Conservation (phyloP, 2,329 filamentous ascomycete species). For the Cladophialophora yegresii region DNA sequence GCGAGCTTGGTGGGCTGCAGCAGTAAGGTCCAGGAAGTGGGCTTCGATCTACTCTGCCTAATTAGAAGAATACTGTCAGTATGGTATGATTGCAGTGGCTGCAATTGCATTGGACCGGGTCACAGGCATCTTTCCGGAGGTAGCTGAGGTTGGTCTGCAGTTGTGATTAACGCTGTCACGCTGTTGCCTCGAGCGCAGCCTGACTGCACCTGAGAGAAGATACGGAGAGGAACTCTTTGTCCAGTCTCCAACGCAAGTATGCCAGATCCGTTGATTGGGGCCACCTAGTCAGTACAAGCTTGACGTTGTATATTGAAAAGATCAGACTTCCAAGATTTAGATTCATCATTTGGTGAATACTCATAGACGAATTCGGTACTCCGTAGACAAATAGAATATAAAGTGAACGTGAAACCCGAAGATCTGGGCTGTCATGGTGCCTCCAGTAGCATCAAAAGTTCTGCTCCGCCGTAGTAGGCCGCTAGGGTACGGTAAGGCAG, state of each 20-base stretch:
- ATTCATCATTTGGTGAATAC: background rate
- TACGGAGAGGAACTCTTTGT: background rate
- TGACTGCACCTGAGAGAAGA: background rate
- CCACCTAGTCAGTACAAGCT: background rate
- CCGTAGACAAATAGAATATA: background rate
- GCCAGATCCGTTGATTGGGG: background rate
- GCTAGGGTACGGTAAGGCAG: background rate
- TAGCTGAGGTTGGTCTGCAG: background rate
- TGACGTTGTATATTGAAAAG: background rate
- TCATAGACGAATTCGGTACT: background rate
- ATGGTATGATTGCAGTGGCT: background rate
- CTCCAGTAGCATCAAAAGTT: background rate
- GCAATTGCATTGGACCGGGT: background rate
- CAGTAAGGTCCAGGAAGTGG: background rate
- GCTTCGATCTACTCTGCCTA: background rate
- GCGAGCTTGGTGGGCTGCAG: background rate
- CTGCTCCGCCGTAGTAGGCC: background rate
- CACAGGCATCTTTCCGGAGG: background rate
- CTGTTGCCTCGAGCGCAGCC: background rate
- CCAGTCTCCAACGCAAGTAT: background rate
- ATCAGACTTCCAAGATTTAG: background rate
- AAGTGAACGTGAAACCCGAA: no score
- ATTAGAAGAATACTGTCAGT: background rate
- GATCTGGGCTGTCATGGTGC: background rate
- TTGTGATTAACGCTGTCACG: background rate